A percentile compares a stretch with the other conserved stretches of the same genome.
Conservation (phyloP, 495 filamentous ascomycete genomes). For the Aspergillus sclerotioniger region DNA sequence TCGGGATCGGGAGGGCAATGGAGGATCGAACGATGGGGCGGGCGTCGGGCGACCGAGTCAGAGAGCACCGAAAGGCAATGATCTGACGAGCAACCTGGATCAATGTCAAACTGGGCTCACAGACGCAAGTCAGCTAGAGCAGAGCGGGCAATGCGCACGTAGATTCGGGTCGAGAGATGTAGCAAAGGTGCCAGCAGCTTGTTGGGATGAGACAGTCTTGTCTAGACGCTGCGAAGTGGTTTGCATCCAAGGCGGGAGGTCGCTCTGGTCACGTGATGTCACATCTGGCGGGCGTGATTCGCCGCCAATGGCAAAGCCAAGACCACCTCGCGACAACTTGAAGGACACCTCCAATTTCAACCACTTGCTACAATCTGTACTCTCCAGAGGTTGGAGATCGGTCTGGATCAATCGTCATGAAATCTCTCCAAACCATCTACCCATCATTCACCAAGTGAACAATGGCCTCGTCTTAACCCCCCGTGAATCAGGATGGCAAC, state of each 20-base stretch:
- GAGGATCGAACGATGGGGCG: constrained; percentile 21
- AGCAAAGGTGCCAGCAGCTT: constrained; percentile 18
- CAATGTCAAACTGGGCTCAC: constrained; percentile 16
- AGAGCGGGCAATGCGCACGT: constrained; percentile 14
- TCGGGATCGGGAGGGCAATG: constrained; percentile 11
- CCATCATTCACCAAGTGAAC: too few species aligned
- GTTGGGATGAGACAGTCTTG: constrained; percentile 19
- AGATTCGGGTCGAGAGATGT: constrained; percentile 10
- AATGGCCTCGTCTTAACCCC: neutral
- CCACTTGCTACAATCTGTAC: too few species aligned
- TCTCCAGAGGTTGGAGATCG: too few species aligned
- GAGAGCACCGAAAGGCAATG: constrained; percentile 23
- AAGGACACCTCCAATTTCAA: neutral
- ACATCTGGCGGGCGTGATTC: constrained; percentile 22
- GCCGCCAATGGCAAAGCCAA: constrained; percentile 32
- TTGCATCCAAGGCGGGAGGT: constrained; percentile 47
- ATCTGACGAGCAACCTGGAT: constrained; percentile 17
- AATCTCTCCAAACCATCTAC: too few species aligned
- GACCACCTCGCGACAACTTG: constrained; percentile 12
- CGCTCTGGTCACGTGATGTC: constrained; percentile 30
- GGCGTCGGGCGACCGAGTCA: constrained; percentile 36
- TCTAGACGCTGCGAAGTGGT: constrained; percentile 34
- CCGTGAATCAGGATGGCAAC: neutral
- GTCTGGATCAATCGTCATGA: too few species aligned
- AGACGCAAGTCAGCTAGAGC: constrained; percentile 15